Evolutionary conservation across 2,329 filamentous ascomycete species (phyloP), one percentile per base, ranked within the genome.

Genomic region (Myriosclerotinia duriaeana): DNA sequence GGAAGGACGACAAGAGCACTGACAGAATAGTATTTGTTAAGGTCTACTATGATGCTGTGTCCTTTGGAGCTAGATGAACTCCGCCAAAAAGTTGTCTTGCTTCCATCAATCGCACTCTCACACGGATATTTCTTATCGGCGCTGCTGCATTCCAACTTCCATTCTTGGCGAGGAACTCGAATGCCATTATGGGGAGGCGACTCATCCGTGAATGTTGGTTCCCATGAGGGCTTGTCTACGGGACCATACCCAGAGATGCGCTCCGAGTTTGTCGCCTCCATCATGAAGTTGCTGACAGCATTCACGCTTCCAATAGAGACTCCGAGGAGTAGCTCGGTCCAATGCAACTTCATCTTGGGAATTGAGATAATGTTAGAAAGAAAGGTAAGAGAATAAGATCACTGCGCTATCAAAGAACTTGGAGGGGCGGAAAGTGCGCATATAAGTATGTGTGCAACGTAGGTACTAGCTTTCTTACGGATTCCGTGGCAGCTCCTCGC

Each of bases 211-310:
- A 60, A 60, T 36, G 6, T 36, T 6, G 56, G 56, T 22, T 48
- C 56, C 56, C 56, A 60, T 48, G 42, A 60, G 12, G 56, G 56
- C 8, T 48, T 6, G 30, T 60, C 56, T n/a, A 48, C 42, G n/a
- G 56, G 42, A 8, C 56, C 56, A 38, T 60, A 60, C 5, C 56
- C 56, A 22, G 42, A 60, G 12, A 48, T 60, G 8, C 56, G 56
- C 42, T 60, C 42, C 20, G 56, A 60, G 20, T 38, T 60, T 20
- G 14, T 48, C 12, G 56, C 56, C 42, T 60, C 56, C 22, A 17
- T 48, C 56, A 60, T 60, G 30, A 48, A 60, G 42, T 60, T 60
- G 14, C 42, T 48, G 30, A 48, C 42, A 17, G 56, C 56, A 36
- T 60, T n/a, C 5, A 22, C 42, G 5, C 56, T 30, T 9, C 42